phyloP scores from a whole-genome alignment of 1,284 basidiomycete species.

The Cutaneotrichosporon sp. region DNA sequence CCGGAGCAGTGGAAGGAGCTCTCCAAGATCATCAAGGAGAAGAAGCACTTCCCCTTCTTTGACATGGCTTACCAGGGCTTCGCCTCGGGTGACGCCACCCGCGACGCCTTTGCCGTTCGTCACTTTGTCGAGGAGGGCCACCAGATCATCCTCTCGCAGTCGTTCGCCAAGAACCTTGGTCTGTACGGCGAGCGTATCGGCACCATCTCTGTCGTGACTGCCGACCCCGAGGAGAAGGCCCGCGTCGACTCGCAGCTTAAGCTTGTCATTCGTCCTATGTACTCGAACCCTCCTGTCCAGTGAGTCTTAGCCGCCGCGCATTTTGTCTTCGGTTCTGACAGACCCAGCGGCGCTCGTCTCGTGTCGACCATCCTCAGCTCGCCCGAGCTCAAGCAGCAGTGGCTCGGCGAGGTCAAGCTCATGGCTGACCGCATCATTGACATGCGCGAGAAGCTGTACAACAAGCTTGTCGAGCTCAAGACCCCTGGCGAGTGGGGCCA shows the following conservation, averaged over 20 bases:
- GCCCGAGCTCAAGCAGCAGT: slow-evolving; percentile 72
- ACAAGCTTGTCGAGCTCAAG: slow-evolving; percentile 71
- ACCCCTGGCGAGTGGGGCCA: slow-evolving; percentile 95
- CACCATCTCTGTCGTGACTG: slow-evolving; percentile 76
- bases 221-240: slow-evolving; percentile 73
- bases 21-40: slow-evolving; percentile 69
- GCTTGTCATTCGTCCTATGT: slow-evolving; percentile 93
- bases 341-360: slow-evolving; percentile 69
- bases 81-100: slow-evolving; percentile 78
- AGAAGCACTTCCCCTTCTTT: slow-evolving; percentile 56
- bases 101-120: slow-evolving; percentile 92
- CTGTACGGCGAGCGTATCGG: slow-evolving; percentile 96
- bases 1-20: slow-evolving; percentile 89
- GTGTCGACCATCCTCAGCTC: slow-evolving; percentile 75
- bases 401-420: slow-evolving; percentile 80
- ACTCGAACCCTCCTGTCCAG: slow-evolving; percentile 95
- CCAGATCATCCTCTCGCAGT: slow-evolving; percentile 80
- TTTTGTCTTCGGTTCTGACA: slow-evolving; percentile 10
- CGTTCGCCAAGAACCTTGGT: slow-evolving; percentile 99
- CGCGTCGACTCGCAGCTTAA: slow-evolving; percentile 89
- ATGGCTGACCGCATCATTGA: slow-evolving; percentile 97
- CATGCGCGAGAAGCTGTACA: slow-evolving; percentile 83
- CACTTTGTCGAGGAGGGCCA: slow-evolving; percentile 88
- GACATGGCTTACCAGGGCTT: slow-evolving; percentile 89
- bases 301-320: slow-evolving; percentile 13